Evolutionary conservation across 495 filamentous ascomycete genomes (phyloP).

Genomic region (Halenospora varia): DNA sequence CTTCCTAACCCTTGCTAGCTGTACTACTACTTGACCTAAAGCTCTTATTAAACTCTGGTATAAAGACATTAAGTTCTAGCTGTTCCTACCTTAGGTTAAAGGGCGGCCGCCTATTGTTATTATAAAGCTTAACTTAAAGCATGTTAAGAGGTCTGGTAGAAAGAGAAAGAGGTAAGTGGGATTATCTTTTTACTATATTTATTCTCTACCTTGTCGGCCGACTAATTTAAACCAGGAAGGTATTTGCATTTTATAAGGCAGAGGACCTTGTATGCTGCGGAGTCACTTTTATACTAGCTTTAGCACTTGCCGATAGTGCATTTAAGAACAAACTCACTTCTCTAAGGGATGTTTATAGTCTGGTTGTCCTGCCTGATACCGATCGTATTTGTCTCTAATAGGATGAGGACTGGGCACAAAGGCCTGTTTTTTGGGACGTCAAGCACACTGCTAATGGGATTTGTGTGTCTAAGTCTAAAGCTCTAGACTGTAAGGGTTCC

Average conservation of each 20-base stretch:
- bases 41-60: constrained; percentile 8
- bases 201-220: neutral
- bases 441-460: constrained; percentile 1
- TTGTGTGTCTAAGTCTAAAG: constrained; percentile 7
- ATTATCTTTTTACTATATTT: neutral
- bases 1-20: neutral
- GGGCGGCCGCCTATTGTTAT: constrained; percentile 3
- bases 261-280: neutral
- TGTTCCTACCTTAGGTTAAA: constrained; percentile 1
- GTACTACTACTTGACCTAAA: constrained; percentile 5
- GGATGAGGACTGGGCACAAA: neutral
- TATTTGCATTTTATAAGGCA: constrained; percentile 8
- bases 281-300: neutral
- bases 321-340: constrained; percentile 1
- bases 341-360: constrained; percentile 4
- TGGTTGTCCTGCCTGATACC: neutral
- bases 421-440: constrained; percentile 5
- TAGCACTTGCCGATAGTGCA: neutral
- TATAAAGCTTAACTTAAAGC: constrained; percentile 7
- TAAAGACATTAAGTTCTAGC: constrained; percentile 9
- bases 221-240: constrained; percentile 1
- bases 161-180: constrained; percentile 8
- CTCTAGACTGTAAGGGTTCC: constrained; percentile 5
- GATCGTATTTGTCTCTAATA: neutral
- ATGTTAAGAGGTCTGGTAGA: constrained; percentile 10